Evolutionary conservation across 805 yeast genomes (phyloP), one percentile per base, ranked within the genome.

Genomic region (Candida ovalis): DNA sequence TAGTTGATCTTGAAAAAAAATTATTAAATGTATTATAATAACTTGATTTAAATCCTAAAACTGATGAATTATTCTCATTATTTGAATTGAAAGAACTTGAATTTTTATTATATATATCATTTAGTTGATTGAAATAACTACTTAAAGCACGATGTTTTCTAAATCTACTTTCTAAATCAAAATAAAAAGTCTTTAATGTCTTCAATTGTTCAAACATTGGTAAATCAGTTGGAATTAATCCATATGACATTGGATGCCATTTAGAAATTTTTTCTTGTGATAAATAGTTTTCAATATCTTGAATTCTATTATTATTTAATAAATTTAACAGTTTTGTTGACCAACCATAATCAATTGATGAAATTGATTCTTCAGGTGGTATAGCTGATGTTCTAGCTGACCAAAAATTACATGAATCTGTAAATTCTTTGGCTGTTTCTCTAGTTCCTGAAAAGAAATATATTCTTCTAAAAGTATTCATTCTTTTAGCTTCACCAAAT

Each of bases 321-420:
- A 43, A 64, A 15, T 59, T 27, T 9, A 57, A 18, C 28, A 62
- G 18, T 21, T 52, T 54, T n/a, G 49, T 61, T 24, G 74, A 73
- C 96, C 96, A 89, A 2, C 96, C 96, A 61, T 81, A 89, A 62
- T 90, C 95, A 49, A 83, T 77, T 5, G 92, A 82, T 2, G 89
- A 81, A 28, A 87, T 74, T 52, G 85, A 81, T 47, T 81, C 84
- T 58, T 83, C 86, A 0, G 82, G 74, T 3, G 96, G 96, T 19
- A 88, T 83, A 15, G 90, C 84, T 6, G 96, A 84, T 33, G 86
- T 77, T 54, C 94, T 77, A 1, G 92, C 87, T 2, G 95, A 88
- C 96, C 97, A 90, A 63, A 87, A 90, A 64, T 89, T 90, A 66
- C 94, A 83, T 4, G 92, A 81, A 55, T 84, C 78, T 17, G 86